Evolutionary conservation across 164 flowering plant genomes (phyloP), one percentile per base, ranked within the genome.

Genomic region (Dillenia suffruticosa): DNA sequence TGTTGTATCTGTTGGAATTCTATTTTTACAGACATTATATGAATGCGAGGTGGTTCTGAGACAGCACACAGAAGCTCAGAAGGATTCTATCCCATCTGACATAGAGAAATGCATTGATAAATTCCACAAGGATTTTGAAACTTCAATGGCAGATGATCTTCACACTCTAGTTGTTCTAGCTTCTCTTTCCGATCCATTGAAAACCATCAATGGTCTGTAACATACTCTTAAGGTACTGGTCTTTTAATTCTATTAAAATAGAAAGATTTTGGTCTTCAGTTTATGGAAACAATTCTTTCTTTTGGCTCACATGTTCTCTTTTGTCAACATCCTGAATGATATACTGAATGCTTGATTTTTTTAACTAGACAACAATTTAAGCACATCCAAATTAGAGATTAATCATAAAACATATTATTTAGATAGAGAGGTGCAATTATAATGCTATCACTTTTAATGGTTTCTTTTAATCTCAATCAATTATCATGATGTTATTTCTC

Each of bases 111-210:
- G 80, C 75, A 81, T 94, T 62, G 72, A 57, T 45, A 82, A 76
- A 46, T 87, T 91, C 65, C 65, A 66, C 13, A 50, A 77, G 66
- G 84, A 75, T 17, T 86, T 89, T 70, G 46, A 76, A 58, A 58
- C 72, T 49, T 86, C 93, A 11, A 94, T 94, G 97, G 81, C 84
- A 9, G 97, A 94, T 70, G 97, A 94, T 74, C 81, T 91, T 65
- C 99, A 84, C 66, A 89, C 97, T 59, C 69, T 87, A 59, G 97
- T 83, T 62, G 84, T 79, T 70, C 70, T 91, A 73, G 86, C 95
- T 73, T 87, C 96, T 49, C 63, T 94, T 10, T 87, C 91, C 49
- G 97, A 86, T 13, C 97, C 97, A 17, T 64, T 94, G 71, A 91
- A 88, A 68, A 70, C 72, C 57, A 87, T 89, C 63, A 94, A 94